Conservation (phyloP, 257 asterid species). For the Haberlea rhodopensis region DNA sequence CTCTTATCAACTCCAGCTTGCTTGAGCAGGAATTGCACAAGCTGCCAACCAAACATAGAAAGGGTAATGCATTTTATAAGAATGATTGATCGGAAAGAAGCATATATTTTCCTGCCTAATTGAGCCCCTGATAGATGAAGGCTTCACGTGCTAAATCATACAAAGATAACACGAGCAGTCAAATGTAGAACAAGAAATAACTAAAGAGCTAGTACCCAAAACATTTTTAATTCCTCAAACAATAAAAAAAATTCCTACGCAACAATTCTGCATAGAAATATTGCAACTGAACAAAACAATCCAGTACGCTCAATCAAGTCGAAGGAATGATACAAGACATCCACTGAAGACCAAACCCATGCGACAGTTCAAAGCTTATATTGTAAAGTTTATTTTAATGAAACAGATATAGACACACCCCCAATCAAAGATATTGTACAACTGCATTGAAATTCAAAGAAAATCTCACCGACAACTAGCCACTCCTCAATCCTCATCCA, state of each 20-base stretch:
- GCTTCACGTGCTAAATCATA: neutral
- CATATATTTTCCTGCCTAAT: neutral
- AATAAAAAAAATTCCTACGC: conserved; percentile 4
- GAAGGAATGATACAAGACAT: neutral
- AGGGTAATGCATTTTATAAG: conserved; percentile 16
- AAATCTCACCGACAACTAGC: neutral
- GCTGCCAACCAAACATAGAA: conserved; percentile 50
- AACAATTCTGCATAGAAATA: neutral
- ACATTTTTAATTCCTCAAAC: neutral
- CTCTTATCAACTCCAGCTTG: conserved; percentile 95
- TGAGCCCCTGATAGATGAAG: neutral
- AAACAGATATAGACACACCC: neutral
- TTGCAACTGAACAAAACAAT: neutral
- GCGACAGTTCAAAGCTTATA: neutral
- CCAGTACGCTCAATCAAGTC: neutral
- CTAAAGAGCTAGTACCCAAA: neutral
- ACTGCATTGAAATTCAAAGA: neutral
- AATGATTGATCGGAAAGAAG: neutral
- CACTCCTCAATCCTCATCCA: neutral
- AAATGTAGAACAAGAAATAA: neutral
- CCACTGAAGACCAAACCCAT: neutral
- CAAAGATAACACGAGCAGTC: conserved; percentile 16
- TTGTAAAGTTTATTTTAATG: neutral
- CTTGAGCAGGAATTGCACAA: conserved; percentile 89
- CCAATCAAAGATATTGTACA: neutral